Evolutionary conservation across 2,329 filamentous ascomycete species (phyloP).

Genomic region (Beauveria varroae): DNA sequence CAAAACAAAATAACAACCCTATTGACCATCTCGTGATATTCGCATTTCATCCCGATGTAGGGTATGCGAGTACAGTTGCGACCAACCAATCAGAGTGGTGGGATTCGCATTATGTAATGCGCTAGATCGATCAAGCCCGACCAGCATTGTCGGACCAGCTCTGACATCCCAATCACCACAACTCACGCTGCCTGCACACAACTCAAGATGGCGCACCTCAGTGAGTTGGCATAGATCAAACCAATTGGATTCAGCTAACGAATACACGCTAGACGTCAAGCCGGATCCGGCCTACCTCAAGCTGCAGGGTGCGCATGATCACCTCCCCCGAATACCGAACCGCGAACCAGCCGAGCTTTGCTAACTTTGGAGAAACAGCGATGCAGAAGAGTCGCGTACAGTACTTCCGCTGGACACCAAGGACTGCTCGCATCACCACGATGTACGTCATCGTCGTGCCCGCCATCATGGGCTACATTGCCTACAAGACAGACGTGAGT

Average conservation of each 20-base stretch:
- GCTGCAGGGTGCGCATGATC: constrained; percentile 30
- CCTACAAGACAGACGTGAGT: constrained; percentile 81
- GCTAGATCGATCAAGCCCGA: neutral
- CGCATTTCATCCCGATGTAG: neutral
- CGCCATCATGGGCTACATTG: constrained; percentile 59
- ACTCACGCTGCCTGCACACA: constrained; percentile 17
- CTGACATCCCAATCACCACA: constrained; percentile 19
- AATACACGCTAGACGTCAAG: constrained; percentile 27
- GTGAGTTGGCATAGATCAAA: constrained; percentile 18
- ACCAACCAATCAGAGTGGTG: neutral
- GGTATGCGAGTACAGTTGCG: neutral
- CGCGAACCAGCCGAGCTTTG: constrained; percentile 12
- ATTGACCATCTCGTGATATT: neutral
- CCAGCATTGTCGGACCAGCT: constrained; percentile 16
- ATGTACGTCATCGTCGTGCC: constrained; percentile 71
- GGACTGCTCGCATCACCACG: constrained; percentile 73
- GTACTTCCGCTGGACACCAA: constrained; percentile 89
- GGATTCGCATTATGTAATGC: constrained; percentile 15
- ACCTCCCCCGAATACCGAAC: constrained; percentile 11
- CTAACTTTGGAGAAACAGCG: constrained; percentile 43
- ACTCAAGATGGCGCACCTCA: constrained; percentile 32
- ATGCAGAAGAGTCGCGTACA: constrained; percentile 81
- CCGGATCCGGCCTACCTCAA: constrained; percentile 35
- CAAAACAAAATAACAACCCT: too few species aligned
- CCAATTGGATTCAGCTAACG: constrained; percentile 19